Evolutionary conservation across 1,284 basidiomycete genomes (phyloP), one percentile per base, ranked within the genome.

Genomic region (Naganishia sp.): DNA sequence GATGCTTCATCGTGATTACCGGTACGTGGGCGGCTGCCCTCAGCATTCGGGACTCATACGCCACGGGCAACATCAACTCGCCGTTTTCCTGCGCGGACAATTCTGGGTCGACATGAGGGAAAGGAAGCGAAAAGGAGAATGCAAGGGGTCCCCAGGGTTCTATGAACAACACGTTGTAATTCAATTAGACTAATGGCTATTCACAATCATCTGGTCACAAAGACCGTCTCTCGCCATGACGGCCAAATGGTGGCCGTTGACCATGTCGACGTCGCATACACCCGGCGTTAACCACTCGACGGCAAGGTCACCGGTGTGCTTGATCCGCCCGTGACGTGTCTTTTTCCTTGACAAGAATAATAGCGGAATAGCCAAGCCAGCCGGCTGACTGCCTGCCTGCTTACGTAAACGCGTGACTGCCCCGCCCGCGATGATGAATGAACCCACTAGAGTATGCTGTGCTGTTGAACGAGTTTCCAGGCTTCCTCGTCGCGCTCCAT

Each of bases 71-170:
- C 6, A 76, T 79, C 35, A 71, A 72, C 1, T 73, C 71, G 17
- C 74, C 79, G 6, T 81, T 80, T 70, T 76, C 75, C 1, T 81
- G 80, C 67, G 73, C 72, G 25, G 73, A 76, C 58, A 76, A 77
- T 69, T 72, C 72, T n/a, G 67, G 63, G 23, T 71, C 67, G 2
- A 55, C 58, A 10, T 66, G 39, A 56, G 6, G 17, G 13, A 21
- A 23, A 63, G 31, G 23, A 11, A 21, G 52, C 39, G 25, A n/a
- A n/a, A 53, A n/a, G 50, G 25, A 4, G 18, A 3, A 35, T 39
- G 39, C 31, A 54, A 54, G 35, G 39, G 35, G 32, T 54, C n/a
- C 31, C 21, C 52, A 54, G 39, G 21, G 25, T 54, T 54, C n/a
- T 28, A 17, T 15, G 13, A 51, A 31, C 28, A 51, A 31, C 17